Evolutionary conservation across 805 yeast species (phyloP).

Genomic region (Nakazawaea peltata): DNA sequence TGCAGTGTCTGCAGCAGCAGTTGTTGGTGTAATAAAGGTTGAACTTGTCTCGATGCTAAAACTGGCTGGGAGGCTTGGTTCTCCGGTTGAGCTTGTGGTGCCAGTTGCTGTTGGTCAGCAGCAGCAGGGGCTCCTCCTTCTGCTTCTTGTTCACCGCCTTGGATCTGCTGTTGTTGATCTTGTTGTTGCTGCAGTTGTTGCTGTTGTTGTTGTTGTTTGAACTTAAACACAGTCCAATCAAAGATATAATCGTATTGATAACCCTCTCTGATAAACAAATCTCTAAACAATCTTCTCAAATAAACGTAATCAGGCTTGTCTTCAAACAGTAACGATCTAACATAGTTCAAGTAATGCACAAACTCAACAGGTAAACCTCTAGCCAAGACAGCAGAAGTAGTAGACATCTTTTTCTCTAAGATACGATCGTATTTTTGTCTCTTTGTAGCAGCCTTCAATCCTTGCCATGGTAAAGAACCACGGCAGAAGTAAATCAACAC

Average conservation of each 20-base stretch:
- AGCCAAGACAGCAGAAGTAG: constrained; percentile 78
- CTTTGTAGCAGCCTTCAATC: constrained; percentile 92
- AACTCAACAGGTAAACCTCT: constrained; percentile 91
- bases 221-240: constrained; percentile 92
- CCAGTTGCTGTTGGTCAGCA: too few relatives aligned
- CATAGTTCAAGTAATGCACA: constrained; percentile 78
- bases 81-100: not conserved
- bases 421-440: constrained; percentile 96
- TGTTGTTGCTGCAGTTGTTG: constrained; percentile 19
- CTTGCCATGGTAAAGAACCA: constrained; percentile 98
- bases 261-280: constrained; percentile 78
- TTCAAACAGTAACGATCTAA: constrained; percentile 85
- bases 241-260: constrained; percentile 90
- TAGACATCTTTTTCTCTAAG: constrained; percentile 89
- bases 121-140: not conserved
- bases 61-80: not conserved
- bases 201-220: constrained; percentile 49
- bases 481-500: constrained; percentile 91
- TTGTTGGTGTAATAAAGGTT: constrained; percentile 7
- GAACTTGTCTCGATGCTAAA: constrained; percentile 10
- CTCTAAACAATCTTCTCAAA: constrained; percentile 83
- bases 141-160: constrained; percentile 9
- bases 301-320: constrained; percentile 94
- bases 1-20: constrained; percentile 10
- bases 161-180: constrained; percentile 14